Evolutionary conservation across 208 protist species (phyloP), one percentile per base, ranked within the genome.

Genomic region (Crithidia thermophila): DNA sequence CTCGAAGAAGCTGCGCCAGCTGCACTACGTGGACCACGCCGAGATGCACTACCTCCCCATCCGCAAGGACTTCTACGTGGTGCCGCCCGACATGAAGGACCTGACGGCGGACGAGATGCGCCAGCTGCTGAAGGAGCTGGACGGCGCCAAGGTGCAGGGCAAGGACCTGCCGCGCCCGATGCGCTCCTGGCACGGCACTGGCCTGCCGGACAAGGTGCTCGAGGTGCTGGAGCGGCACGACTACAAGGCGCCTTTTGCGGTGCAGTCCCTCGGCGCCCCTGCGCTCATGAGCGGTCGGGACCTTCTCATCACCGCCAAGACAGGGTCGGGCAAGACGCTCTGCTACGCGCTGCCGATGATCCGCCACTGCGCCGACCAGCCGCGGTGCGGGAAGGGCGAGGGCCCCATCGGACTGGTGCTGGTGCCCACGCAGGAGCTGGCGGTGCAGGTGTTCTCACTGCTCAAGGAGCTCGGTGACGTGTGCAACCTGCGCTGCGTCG

Each of bases 311-410:
- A 89, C 90, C 14, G 95, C 97, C 7, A 90, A 94, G 65, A 99
- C 97, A n/a, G 97, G 97, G 9, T 95, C 87, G 0, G 97, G 97
- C 42, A 99, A 99, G 60, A 99, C 97, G 47, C 67, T 98, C 16
- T 76, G 87, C 11, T 99, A 98, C 81, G 61, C 93, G 8, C 67
- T 99, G 40, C 95, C 97, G 4, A 68, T 98, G 1, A 64, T 99
- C 18, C 84, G 94, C 27, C 94, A 98, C 75, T 87, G 93, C 56
- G 66, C 94, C 18, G 86, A 79, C 37, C 95, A 98, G 79, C 75
- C 76, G n/a, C 65, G 74, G 9, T 91, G 90, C 59, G 69, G 67
- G 53, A 68, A 77, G 30, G 83, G 87, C 8, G 88, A 98, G 49
- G 95, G 96, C 2, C 96, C 95, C 16, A 91, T 96, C 25, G 93